phyloP scores from a whole-genome alignment of 441 rosid species.

The Pelargonium myrrhifolium region DNA sequence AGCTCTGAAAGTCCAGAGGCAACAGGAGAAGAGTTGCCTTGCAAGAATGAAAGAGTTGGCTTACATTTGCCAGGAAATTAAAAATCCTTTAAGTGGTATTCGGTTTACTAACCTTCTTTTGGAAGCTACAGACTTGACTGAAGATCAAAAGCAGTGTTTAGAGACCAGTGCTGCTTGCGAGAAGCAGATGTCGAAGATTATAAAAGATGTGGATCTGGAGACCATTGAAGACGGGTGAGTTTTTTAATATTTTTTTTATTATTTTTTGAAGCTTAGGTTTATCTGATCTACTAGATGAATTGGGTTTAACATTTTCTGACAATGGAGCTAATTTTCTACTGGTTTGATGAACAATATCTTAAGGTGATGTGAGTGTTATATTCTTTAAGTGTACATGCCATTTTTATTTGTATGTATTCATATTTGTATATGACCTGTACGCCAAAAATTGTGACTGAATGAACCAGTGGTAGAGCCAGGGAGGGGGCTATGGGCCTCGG shows the following conservation, averaged over 20 bases:
- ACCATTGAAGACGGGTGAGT: slow-evolving; percentile 68
- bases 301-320: background rate
- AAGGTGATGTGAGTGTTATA: too few species aligned
- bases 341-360: background rate
- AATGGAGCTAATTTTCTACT: too few species aligned
- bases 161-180: slow-evolving; percentile 43
- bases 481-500: too few species aligned
- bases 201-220: slow-evolving; percentile 51
- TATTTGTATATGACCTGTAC: too few species aligned
- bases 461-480: too few species aligned
- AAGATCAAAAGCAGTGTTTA: slow-evolving; percentile 53
- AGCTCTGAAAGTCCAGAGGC: slow-evolving; percentile 55
- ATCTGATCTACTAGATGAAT: background rate
- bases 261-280: background rate
- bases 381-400: too few species aligned
- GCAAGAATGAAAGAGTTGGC: slow-evolving; percentile 49
- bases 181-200: slow-evolving; percentile 57
- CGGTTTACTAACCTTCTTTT: slow-evolving; percentile 43
- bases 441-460: too few species aligned
- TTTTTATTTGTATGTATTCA: too few species aligned
- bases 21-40: slow-evolving; percentile 56
- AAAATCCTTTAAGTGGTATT: slow-evolving; percentile 50
- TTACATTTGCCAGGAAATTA: slow-evolving; percentile 53
- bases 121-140: slow-evolving; percentile 40
- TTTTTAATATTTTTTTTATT: background rate